These are phyloP conservation scores for Ensete glaucum DNA, from an alignment of 176 grass and related monocot species.

Conservation along the genomic window DNA sequence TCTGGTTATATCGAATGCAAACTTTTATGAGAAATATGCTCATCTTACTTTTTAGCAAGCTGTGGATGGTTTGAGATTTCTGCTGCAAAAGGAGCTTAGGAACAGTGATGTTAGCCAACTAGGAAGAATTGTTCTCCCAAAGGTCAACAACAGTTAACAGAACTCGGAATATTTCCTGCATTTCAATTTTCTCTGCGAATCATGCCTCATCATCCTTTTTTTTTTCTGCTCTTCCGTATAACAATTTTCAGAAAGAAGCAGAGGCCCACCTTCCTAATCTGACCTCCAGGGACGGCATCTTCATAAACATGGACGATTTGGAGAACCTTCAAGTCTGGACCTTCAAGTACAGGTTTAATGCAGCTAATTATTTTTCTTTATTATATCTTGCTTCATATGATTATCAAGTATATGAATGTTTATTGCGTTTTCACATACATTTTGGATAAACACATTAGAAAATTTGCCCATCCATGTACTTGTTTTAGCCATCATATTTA, in stretches of 20 bases:
- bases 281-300: slow-evolving; percentile 55
- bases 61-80: slow-evolving; percentile 52
- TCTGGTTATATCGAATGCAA: slow-evolving; percentile 5
- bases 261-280: slow-evolving; percentile 67
- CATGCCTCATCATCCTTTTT: too few relatives aligned
- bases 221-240: not conserved
- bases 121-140: slow-evolving; percentile 85
- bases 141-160: slow-evolving; percentile 54
- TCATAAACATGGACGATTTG: slow-evolving; percentile 71
- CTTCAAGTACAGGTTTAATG: slow-evolving; percentile 72
- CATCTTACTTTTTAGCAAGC: slow-evolving; percentile 42
- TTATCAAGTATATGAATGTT: not conserved
- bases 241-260: slow-evolving; percentile 60
- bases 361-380: not conserved
- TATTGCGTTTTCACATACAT: too few relatives aligned
- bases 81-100: slow-evolving; percentile 81
- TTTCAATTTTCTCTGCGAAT: not conserved
- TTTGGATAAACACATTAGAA: too few relatives aligned
- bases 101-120: slow-evolving; percentile 76
- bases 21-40: not conserved
- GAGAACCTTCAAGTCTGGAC: slow-evolving; percentile 63
- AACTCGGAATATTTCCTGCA: not conserved
- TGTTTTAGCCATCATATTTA: too few relatives aligned
- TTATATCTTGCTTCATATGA: not conserved
- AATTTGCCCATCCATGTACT: too few relatives aligned